A percentile compares a stretch with the other conserved stretches of the same genome.
These are phyloP conservation scores for Pythium phragmitis DNA, from an alignment of 352 stramenopile species.

Conservation along the genomic window DNA sequence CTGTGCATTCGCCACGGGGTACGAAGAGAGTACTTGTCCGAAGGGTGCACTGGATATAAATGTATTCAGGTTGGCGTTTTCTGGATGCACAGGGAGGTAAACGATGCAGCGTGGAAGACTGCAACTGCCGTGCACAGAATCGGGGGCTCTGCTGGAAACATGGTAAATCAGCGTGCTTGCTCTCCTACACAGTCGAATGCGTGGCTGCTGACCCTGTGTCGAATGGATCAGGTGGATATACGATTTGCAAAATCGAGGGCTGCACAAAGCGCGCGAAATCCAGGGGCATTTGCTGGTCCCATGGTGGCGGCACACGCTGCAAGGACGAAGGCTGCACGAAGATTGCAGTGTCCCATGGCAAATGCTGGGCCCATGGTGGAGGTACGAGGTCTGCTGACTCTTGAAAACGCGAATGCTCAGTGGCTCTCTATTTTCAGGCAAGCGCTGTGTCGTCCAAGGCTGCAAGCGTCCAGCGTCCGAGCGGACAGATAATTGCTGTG, in stretches of 20 bases:
- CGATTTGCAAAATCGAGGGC: constrained; percentile 32
- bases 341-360: constrained; percentile 37
- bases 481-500: constrained; percentile 30
- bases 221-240: constrained; percentile 24
- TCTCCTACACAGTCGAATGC: not conserved
- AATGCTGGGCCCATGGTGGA: constrained; percentile 43
- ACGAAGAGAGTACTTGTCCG: not conserved
- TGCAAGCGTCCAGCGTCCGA: constrained; percentile 29
- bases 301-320: constrained; percentile 32
- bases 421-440: constrained; percentile 16
- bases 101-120: constrained; percentile 40
- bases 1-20: constrained; percentile 43
- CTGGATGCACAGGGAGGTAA: constrained; percentile 32
- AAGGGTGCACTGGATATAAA: not conserved
- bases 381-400: constrained; percentile 3
- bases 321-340: constrained; percentile 35
- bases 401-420: not conserved
- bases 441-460: constrained; percentile 26
- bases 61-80: not conserved
- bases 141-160: constrained; percentile 47
- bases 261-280: constrained; percentile 34
- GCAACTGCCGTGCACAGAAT: constrained; percentile 44
- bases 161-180: constrained; percentile 4
- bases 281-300: constrained; percentile 35
- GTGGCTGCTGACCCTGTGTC: not conserved